These are phyloP conservation scores for Rhynchospora pubera DNA, from an alignment of 176 grass and related monocot genomes.

Conservation along the genomic window DNA sequence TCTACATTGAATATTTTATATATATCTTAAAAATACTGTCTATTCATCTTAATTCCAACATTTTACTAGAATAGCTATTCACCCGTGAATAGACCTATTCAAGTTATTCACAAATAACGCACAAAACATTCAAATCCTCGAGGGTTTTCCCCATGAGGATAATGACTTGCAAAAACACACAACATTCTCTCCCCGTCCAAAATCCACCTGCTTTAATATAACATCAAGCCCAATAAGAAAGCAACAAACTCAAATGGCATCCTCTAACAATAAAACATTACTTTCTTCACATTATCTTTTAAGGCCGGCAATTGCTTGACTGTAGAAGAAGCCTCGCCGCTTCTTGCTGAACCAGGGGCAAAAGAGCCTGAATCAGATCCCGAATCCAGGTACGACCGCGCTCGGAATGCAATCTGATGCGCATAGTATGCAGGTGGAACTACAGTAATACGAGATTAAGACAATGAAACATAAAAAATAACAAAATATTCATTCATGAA, in stretches of 20 bases:
- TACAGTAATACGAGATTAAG: constrained; percentile 7
- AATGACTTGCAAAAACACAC: too few relatives aligned
- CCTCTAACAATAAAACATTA: constrained; percentile 61
- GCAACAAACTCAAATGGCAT: background rate
- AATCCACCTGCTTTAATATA: too few relatives aligned
- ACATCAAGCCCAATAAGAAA: too few relatives aligned
- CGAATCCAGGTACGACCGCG: constrained; percentile 35
- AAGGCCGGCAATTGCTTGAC: constrained; percentile 25
- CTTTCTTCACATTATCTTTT: constrained; percentile 41
- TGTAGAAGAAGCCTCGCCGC: background rate
- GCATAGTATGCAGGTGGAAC: constrained; percentile 68
- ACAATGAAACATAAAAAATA: background rate
- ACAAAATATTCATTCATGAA: background rate
- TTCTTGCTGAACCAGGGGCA: background rate
- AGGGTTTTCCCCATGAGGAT: too few relatives aligned
- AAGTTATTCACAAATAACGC: too few relatives aligned
- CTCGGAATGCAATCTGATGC: constrained; percentile 57
- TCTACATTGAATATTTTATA: too few relatives aligned
- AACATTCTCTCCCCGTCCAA: too few relatives aligned
- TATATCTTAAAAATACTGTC: too few relatives aligned
- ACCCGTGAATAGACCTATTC: too few relatives aligned
- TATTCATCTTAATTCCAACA: too few relatives aligned
- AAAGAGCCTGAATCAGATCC: background rate
- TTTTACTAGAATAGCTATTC: too few relatives aligned
- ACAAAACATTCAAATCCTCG: too few relatives aligned